Evolutionary conservation across 305 asterid genomes (phyloP), one percentile per base, ranked within the genome.

Genomic region (Fraxinus albicans): DNA sequence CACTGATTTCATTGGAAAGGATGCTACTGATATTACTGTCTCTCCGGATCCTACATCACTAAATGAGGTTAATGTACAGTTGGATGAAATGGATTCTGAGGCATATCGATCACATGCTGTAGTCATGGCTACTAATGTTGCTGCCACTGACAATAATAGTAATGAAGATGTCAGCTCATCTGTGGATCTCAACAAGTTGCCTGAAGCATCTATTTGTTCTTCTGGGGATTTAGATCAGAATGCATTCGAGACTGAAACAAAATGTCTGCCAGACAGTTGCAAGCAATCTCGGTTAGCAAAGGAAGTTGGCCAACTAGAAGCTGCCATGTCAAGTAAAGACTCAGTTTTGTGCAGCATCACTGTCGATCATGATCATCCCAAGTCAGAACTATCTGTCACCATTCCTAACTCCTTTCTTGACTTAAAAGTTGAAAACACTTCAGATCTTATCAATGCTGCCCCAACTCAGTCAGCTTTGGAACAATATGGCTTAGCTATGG

Each of bases 281-380:
- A 80, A 10, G 80, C 88, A 88, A 78, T 84, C 87, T 53, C 84
- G 84, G 65, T 76, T 83, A n/a, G 53, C 79, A 80, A 90, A 90
- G 78, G 87, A 84, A 86, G 86, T 78, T 76, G 77, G 77, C 80
- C 84, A 82, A 47, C 76, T 42, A 82, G 85, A 80, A 80, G 90
- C 86, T 65, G 82, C 84, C 73, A 74, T 81, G 74, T 80, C 83
- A 36, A 89, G 79, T 85, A 83, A 42, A 23, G 82, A 77, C 70
- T 27, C 85, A 53, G 81, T 63, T 60, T 78, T 77, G 82, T 81
- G 81, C 88, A 76, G 82, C 47, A 21, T 25, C 47, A 47, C 79
- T 8, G 75, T 76, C n/a, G 44, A 42, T 82, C 55, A 79, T 75
- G 85, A 84, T 80, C 82, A 84, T 84, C 83, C 88, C 58, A 82